phyloP scores from a whole-genome alignment of 1,139 yeast species.

The Scheffersomyces segobiensis region DNA sequence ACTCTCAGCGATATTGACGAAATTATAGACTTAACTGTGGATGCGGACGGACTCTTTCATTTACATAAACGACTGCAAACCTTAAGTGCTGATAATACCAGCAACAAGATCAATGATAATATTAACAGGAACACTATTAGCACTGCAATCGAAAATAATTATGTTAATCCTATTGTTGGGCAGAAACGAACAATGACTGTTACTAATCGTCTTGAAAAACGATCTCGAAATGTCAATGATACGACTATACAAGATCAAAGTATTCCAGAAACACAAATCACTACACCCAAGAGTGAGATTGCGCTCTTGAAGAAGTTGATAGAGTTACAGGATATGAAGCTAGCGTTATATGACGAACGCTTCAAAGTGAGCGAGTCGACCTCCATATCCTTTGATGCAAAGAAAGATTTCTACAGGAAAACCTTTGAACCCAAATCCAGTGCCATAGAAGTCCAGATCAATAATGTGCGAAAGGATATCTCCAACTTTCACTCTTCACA shows the following conservation, averaged over 20 bases:
- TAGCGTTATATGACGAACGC: slow-evolving; percentile 12
- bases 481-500: background rate
- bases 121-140: background rate
- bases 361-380: slow-evolving; percentile 17
- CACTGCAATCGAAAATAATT: background rate
- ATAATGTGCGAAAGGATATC: background rate
- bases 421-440: slow-evolving; percentile 14
- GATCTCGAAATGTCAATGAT: background rate
- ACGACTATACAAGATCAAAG: background rate
- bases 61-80: background rate
- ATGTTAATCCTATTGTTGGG: background rate
- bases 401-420: slow-evolving; percentile 13
- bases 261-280: background rate
- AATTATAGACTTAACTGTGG: background rate
- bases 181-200: background rate
- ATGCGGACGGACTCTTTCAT: background rate
- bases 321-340: slow-evolving; percentile 11
- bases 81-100: background rate
- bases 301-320: slow-evolving; percentile 6
- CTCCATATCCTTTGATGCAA: slow-evolving; percentile 20
- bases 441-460: slow-evolving; percentile 5
- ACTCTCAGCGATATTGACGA: background rate
- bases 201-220: background rate
- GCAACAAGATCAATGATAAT: background rate
- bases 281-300: background rate